phyloP scores from a whole-genome alignment of 306 rosid species.

The Abrus precatorius region DNA sequence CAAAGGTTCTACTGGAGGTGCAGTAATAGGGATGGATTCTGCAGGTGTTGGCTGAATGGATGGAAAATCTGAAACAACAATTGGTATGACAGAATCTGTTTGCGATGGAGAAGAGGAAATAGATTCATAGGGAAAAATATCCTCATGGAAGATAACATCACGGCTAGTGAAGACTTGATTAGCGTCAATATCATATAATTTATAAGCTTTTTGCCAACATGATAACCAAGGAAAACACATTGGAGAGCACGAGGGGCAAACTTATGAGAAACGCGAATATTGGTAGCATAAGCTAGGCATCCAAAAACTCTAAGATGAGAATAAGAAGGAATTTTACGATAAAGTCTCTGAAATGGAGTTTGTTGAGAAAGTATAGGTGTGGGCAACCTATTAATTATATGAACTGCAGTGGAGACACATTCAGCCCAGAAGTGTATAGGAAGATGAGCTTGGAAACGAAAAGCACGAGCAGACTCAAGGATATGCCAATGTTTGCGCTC shows the following conservation, averaged over 20 bases:
- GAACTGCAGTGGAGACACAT: background rate
- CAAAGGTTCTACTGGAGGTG: background rate
- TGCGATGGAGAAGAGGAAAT: background rate
- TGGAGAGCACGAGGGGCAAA: background rate
- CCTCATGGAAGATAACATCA: background rate
- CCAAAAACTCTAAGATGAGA: background rate
- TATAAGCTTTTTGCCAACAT: background rate
- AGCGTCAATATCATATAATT: background rate
- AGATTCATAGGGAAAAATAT: background rate
- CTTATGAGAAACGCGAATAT: background rate
- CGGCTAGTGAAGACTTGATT: background rate
- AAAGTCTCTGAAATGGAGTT: background rate
- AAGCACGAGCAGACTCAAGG: background rate
- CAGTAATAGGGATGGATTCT: too few relatives aligned
- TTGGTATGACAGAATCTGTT: background rate
- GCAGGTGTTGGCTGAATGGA: background rate
- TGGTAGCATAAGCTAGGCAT: background rate
- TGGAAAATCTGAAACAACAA: background rate
- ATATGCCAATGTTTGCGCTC: conserved; percentile 5
- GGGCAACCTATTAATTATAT: background rate
- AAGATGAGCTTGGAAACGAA: background rate
- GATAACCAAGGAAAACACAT: background rate
- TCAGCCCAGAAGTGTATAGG: background rate
- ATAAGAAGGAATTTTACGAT: background rate
- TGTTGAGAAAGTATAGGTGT: too few relatives aligned